Evolutionary conservation across 441 rosid genomes (phyloP).

Genomic region (Gossypium schwendimanii): DNA sequence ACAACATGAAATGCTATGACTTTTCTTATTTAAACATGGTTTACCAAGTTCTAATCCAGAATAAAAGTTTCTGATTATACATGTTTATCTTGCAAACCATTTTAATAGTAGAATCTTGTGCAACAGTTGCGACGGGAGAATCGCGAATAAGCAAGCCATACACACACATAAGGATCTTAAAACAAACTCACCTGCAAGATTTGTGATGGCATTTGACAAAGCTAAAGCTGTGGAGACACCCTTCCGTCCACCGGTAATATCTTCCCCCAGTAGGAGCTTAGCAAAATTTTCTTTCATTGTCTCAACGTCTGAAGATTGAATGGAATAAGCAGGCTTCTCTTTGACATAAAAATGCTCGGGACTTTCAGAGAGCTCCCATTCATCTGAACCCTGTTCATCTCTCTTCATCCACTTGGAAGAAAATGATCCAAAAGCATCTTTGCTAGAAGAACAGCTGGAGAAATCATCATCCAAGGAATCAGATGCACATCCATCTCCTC

Average conservation of each 20-base stretch:
- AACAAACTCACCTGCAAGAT: conserved; percentile 64
- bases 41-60: not conserved
- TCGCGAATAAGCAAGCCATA: not conserved
- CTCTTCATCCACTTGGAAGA: conserved; percentile 80
- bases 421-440: conserved; percentile 76
- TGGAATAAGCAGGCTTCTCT: conserved; percentile 42
- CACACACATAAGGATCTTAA: conserved; percentile 5
- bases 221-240: conserved; percentile 75
- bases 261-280: conserved; percentile 74
- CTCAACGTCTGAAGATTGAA: conserved; percentile 56
- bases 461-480: conserved; percentile 80
- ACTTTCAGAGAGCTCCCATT: conserved; percentile 50
- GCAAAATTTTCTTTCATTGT: conserved; percentile 82
- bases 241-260: conserved; percentile 69
- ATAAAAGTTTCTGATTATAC: not conserved
- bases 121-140: not conserved
- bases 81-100: not conserved
- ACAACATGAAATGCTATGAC: not conserved
- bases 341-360: conserved; percentile 49
- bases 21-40: not conserved
- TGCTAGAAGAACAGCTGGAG: conserved; percentile 88
- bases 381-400: conserved; percentile 47
- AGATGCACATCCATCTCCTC: conserved; percentile 67
- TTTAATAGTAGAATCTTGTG: not conserved
- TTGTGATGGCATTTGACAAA: conserved; percentile 78